These are phyloP conservation scores for Amanita jacksonii DNA, from an alignment of 768 basidiomycete genomes.

Conservation along the genomic window DNA sequence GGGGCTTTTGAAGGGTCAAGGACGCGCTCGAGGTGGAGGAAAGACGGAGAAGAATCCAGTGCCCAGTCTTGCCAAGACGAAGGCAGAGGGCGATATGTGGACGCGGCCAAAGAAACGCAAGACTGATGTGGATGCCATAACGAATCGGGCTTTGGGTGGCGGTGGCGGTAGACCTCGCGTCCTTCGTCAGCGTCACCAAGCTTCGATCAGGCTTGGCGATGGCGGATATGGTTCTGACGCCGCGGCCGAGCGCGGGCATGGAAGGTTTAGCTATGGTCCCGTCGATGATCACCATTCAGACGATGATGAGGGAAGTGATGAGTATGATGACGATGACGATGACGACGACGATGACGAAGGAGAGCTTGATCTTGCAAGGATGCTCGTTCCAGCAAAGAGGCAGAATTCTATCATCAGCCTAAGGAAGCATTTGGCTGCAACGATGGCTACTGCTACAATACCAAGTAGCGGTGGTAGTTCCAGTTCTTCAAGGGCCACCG, in stretches of 20 bases:
- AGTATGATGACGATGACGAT: constrained; percentile 17
- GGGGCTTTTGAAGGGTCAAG: constrained; percentile 19
- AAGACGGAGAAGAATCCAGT: constrained; percentile 30
- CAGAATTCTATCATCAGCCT: constrained; percentile 69
- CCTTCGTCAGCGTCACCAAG: constrained; percentile 1
- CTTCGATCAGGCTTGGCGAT: constrained; percentile 7
- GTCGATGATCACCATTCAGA: constrained; percentile 7
- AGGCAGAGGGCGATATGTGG: constrained; percentile 52
- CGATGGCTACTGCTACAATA: not conserved
- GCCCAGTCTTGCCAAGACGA: constrained; percentile 54
- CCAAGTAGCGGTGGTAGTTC: too few species aligned
- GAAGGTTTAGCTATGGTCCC: too few species aligned
- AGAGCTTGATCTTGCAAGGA: constrained; percentile 55
- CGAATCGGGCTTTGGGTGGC: constrained; percentile 1
- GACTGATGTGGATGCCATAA: constrained; percentile 7
- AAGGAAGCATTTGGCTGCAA: constrained; percentile 41
- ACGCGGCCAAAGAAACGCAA: constrained; percentile 16
- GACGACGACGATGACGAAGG: constrained; percentile 38
- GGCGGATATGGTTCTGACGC: constrained; percentile 6
- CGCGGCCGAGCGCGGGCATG: not conserved
- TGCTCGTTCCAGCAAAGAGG: constrained; percentile 62
- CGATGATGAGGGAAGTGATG: constrained; percentile 16
- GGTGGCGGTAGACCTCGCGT: not conserved
- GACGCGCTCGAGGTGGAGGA: constrained; percentile 16
- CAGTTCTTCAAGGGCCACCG: not conserved